Base-by-base conservation (phyloP, 495 filamentous ascomycete genomes). In the Podospora pseudocomata region DNA sequence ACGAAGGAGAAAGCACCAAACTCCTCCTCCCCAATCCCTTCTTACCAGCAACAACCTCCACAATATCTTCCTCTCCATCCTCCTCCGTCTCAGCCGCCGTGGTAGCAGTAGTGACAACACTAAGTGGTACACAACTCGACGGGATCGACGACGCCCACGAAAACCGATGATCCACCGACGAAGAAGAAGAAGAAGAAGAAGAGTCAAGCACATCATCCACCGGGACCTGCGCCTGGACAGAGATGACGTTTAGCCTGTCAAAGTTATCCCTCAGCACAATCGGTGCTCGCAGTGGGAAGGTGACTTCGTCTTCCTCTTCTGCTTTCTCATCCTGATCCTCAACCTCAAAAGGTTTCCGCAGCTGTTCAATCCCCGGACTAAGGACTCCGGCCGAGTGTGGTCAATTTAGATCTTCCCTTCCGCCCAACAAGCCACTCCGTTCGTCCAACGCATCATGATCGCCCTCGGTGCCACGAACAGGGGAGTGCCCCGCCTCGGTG, bases 331-430 rank as follows among this genome's bases (percentile, higher is more conserved):
- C 55, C 4, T 61, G 20, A 63, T 44, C 63, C 20, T 64, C 7
- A 2, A 4, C 34, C 55, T 32, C 57, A 60, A 60, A 15, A 13
- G 62, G 49, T 57, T 49, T 49, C 39, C 39, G 39, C 5, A 5
- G 39, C 13, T 49, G 39, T 16, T 11, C 9, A 49, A 49, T 49
- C 39, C 39, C 39, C 39, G 39, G 39, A 49, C 39, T 49, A 13
- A 49, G 15, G 39, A 49, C 1, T 49, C 13, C 39, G 39, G 39
- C 74, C 72, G 74, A 74, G 74, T 67, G 70, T 76, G 72, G 74
- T 76, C 74, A 76, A 70, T 72, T 56, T 56, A 65, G 56, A 7
- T 67, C 65, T 27, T 65, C 67, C 19, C 23, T 60, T 16, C 66
- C 66, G 19, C 61, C 65, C 28, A 68, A 30, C 54, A 69, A 65